These are phyloP conservation scores for Scytalidium sp. DNA, from an alignment of 2,329 filamentous ascomycete genomes.

Conservation along the genomic window DNA sequence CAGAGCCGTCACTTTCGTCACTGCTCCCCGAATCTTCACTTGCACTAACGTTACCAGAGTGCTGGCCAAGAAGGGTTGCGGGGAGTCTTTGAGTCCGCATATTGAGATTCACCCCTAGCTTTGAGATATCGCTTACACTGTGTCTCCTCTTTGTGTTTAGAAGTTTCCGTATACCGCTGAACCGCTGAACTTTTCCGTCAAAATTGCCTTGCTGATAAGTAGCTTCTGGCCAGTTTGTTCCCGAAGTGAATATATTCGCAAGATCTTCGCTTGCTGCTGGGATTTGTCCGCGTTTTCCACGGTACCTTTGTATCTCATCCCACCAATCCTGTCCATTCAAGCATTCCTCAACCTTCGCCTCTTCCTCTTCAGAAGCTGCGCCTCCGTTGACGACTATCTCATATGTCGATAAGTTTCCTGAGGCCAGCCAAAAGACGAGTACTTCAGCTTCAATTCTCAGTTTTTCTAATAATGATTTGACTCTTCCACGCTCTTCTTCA, in stretches of 20 bases:
- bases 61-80: slow-evolving; percentile 19
- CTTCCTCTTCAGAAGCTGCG: slow-evolving; percentile 49
- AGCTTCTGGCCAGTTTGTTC: slow-evolving; percentile 48
- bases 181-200: slow-evolving; percentile 38
- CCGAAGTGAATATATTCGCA: slow-evolving; percentile 36
- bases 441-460: slow-evolving; percentile 78
- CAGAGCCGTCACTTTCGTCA: slow-evolving; percentile 35
- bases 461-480: slow-evolving; percentile 74
- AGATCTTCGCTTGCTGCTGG: slow-evolving; percentile 38
- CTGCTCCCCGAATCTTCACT: slow-evolving; percentile 37
- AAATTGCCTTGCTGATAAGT: slow-evolving; percentile 48
- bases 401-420: slow-evolving; percentile 69
- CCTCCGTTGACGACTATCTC: slow-evolving; percentile 75
- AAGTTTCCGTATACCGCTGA: slow-evolving; percentile 59
- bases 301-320: slow-evolving; percentile 64
- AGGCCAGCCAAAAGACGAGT: slow-evolving; percentile 77
- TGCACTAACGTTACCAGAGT: slow-evolving; percentile 41
- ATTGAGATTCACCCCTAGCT: slow-evolving; percentile 64
- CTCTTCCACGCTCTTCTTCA: slow-evolving; percentile 70
- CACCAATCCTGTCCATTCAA: slow-evolving; percentile 78
- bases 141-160: slow-evolving; percentile 49
- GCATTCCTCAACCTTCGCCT: slow-evolving; percentile 60
- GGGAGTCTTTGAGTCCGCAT: slow-evolving; percentile 74
- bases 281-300: slow-evolving; percentile 32
- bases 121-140: slow-evolving; percentile 28